Evolutionary conservation across 495 filamentous ascomycete genomes (phyloP), one percentile per base, ranked within the genome.

Genomic region (Neurospora sp.): DNA sequence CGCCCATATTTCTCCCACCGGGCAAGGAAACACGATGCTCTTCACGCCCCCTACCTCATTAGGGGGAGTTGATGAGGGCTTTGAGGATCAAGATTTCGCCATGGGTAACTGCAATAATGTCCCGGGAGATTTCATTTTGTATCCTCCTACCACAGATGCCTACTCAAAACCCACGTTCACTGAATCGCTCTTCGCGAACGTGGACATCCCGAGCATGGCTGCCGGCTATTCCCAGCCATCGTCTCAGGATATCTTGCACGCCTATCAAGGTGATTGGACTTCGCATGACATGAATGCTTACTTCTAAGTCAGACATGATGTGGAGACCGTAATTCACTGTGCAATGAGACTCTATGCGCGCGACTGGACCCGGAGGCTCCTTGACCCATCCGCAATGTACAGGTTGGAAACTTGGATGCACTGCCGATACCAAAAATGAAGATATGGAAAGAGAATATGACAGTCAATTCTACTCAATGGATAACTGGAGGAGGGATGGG

Each of bases 21-120:
- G 87, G 1, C 90, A 91, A 74, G 88, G 85, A 22, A 88, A 90
- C 69, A 77, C 87, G 12, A 88, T 91, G 85, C 84, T 92, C 61
- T 90, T 86, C 78, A 90, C 89, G 0, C 90, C 90, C 4, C 53
- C 53, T 18, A 83, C 83, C 6, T 89, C 87, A 0, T 79, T 84
- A 72, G 78, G 74, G 16, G 80, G 81, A 14, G 75, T 84, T 53
- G 82, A 86, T 68, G 85, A 87, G 61, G 83, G 83, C 10, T 85
- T 84, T 69, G 87, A 87, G 70, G 86, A 75, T 18, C 69, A 72
- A 8, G 79, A 76, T 65, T 78, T 73, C n/a, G 70, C 69, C 70
- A 75, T 81, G 68, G 42, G 72, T 40, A 75, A 75, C 42, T 72
- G 72, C 1, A 70, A 69, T 22, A 75, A 71, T 40, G 74, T 75